phyloP scores from a whole-genome alignment of 805 yeast species.

The Saturnispora ahearnii region DNA sequence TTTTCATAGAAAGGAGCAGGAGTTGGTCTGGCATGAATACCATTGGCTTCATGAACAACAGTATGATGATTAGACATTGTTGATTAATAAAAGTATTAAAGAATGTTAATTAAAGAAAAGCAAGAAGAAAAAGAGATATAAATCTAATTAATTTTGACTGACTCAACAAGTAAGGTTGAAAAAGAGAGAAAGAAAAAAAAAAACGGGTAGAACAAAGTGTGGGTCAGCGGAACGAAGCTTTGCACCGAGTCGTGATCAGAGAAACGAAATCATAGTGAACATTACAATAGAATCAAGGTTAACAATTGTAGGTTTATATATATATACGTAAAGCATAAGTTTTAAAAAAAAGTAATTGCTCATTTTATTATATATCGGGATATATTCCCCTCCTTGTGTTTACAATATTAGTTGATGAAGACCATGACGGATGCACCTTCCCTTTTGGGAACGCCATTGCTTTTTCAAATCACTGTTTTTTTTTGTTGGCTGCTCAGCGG shows the following conservation, averaged over 20 bases:
- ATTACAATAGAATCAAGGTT: too few relatives aligned
- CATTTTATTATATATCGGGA: too few relatives aligned
- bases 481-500: background rate
- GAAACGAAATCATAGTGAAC: background rate
- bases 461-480: background rate
- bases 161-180: background rate
- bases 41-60: slow-evolving; percentile 57
- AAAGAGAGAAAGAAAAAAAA: background rate
- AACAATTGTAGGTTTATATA: too few relatives aligned
- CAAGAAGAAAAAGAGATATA: background rate
- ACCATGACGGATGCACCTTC: background rate
- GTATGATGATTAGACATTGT: slow-evolving; percentile 26
- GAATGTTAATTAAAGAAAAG: background rate
- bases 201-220: background rate
- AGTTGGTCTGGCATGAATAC: slow-evolving; percentile 38
- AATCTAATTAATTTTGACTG: too few relatives aligned
- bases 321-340: background rate
- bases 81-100: background rate
- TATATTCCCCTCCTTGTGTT: background rate
- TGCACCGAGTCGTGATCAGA: background rate
- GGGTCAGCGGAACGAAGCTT: slow-evolving; percentile 1
- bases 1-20: slow-evolving; percentile 47
- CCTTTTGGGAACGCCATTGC: background rate
- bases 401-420: background rate
- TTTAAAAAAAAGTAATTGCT: background rate